These are phyloP conservation scores for Handroanthus guayacan DNA, from an alignment of 257 asterid species.

Conservation along the genomic window DNA sequence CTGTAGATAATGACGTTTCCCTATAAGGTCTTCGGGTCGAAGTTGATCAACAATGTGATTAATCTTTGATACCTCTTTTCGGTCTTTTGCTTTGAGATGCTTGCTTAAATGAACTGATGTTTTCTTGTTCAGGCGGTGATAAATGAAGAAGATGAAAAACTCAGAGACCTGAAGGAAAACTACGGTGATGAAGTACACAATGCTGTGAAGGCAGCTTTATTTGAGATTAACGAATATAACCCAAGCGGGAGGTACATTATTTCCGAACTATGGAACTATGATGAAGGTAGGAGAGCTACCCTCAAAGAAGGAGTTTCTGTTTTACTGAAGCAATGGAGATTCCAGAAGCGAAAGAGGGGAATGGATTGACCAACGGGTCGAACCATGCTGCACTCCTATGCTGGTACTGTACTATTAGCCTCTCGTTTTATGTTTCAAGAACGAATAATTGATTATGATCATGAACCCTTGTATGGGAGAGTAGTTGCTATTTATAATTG, in stretches of 20 bases:
- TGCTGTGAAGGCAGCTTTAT: conserved; percentile 68
- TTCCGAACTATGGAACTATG: conserved; percentile 85
- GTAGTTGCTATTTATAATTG: conserved; percentile 11
- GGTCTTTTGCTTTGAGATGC: background rate
- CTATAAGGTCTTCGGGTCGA: background rate
- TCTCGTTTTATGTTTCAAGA: background rate
- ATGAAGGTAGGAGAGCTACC: conserved; percentile 67
- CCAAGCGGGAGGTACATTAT: conserved; percentile 81
- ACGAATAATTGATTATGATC: conserved; percentile 36
- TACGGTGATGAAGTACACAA: conserved; percentile 62
- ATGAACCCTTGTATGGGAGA: conserved; percentile 37
- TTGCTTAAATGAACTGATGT: conserved; percentile 9
- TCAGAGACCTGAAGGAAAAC: conserved; percentile 64
- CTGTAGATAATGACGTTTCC: background rate
- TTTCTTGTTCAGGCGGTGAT: conserved; percentile 57
- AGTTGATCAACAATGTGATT: background rate
- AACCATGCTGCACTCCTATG: conserved; percentile 9
- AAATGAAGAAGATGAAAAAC: conserved; percentile 72
- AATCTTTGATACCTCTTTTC: background rate
- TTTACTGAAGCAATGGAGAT: conserved; percentile 65
- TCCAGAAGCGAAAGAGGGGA: conserved; percentile 42
- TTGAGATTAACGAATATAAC: conserved; percentile 80
- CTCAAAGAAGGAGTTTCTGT: conserved; percentile 73
- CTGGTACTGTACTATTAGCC: conserved; percentile 24
- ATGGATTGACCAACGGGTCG: conserved; percentile 37